Conservation (phyloP, 371 early-diverging fungal species). For the Rhizomucor miehei region DNA sequence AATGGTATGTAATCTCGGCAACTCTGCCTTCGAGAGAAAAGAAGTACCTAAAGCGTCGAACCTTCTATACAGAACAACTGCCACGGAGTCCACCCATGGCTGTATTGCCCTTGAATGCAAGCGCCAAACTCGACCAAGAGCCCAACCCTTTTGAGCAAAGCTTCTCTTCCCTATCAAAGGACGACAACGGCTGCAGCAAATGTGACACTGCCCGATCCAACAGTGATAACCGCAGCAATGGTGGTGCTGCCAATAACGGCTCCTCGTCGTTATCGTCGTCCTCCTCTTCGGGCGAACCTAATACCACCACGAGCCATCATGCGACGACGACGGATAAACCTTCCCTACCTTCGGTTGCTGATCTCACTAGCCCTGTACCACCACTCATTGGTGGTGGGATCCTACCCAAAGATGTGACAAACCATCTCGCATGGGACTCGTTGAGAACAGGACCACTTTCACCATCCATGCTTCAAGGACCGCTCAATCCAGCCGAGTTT, state of each 20-base stretch:
- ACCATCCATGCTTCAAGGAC: conserved; percentile 72
- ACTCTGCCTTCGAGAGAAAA: too few species aligned
- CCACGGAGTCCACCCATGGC: conserved; percentile 33
- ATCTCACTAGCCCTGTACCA: conserved; percentile 36
- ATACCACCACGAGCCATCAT: too few species aligned
- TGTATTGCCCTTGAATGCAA: conserved; percentile 33
- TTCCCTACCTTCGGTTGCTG: conserved; percentile 39
- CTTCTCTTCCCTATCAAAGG: conserved; percentile 42
- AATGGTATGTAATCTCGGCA: too few species aligned
- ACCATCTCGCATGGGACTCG: conserved; percentile 60
- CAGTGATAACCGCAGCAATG: conserved; percentile 11
- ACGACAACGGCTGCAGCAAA: too few species aligned
- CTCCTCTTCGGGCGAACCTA: too few species aligned
- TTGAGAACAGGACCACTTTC: conserved; percentile 75
- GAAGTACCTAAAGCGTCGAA: too few species aligned
- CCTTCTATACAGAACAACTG: neutral
- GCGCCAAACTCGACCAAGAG: conserved; percentile 73
- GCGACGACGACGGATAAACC: conserved; percentile 5
- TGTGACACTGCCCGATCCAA: neutral
- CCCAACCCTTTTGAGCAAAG: conserved; percentile 88
- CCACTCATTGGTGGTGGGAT: conserved; percentile 29
- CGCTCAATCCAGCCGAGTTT: conserved; percentile 44
- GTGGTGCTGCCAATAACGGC: too few species aligned
- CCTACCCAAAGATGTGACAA: conserved; percentile 41
- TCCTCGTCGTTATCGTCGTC: too few species aligned